Conservation (phyloP, 78 protist species). For the Cyanophora paradoxa region DNA sequence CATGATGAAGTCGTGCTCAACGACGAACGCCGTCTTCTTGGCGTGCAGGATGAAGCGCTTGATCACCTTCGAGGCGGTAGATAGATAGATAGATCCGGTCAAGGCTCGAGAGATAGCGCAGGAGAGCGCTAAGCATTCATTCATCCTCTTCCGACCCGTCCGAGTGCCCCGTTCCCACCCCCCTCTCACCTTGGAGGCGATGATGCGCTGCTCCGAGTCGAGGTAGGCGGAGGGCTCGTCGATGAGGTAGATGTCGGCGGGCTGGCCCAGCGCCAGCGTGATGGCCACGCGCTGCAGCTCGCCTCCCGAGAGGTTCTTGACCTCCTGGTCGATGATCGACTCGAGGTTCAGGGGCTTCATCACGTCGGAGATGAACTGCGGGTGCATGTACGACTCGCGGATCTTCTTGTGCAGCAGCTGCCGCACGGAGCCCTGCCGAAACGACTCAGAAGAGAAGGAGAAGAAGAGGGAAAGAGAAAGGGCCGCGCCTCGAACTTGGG, state of each 20-base stretch:
- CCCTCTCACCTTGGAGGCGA: constrained; percentile 88
- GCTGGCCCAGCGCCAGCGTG: constrained; percentile 87
- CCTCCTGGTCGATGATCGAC: constrained; percentile 73
- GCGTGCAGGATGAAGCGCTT: constrained; percentile 94
- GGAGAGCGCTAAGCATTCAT: too few species aligned
- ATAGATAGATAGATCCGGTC: too few species aligned
- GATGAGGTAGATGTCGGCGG: constrained; percentile 97
- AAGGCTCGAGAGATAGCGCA: too few species aligned
- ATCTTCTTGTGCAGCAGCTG: constrained; percentile 82
- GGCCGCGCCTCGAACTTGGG: constrained; percentile 83
- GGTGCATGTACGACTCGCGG: constrained; percentile 70
- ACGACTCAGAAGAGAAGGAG: background rate
- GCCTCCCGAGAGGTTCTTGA: constrained; percentile 95
- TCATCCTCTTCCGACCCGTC: too few species aligned
- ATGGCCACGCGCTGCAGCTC: constrained; percentile 99
- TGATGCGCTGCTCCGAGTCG: constrained; percentile 98
- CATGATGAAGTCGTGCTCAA: constrained; percentile 99
- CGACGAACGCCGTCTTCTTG: constrained; percentile 96
- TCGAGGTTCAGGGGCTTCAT: constrained; percentile 89
- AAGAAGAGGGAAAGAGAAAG: background rate
- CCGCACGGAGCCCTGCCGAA: constrained; percentile 31
- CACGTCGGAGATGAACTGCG: constrained; percentile 96
- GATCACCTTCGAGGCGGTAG: constrained; percentile 92
- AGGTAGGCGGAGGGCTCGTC: constrained; percentile 99
- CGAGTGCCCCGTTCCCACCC: too few species aligned